A percentile compares a stretch with the other conserved stretches of the same genome.
phyloP scores from a whole-genome alignment of 1,284 basidiomycete species.

The Pseudozyma flocculosa region DNA sequence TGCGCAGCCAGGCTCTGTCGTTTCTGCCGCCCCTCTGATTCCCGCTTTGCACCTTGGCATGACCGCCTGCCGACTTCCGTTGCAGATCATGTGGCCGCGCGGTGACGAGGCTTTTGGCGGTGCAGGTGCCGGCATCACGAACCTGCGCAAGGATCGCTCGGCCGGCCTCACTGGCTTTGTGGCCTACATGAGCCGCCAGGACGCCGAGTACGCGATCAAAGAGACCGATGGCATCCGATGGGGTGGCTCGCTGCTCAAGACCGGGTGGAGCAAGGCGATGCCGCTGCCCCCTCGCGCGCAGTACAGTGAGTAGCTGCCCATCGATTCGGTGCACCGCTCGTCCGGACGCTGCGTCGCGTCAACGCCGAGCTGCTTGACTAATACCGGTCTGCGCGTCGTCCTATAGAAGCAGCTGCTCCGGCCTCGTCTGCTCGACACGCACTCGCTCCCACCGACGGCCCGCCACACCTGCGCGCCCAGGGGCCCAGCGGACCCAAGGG shows the following conservation, averaged over 20 bases:
- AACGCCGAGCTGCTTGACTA: too few relatives aligned
- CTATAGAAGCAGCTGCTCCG: too few relatives aligned
- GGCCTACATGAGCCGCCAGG: slow-evolving; percentile 85
- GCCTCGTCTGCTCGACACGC: too few relatives aligned
- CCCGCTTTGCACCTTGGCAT: too few relatives aligned
- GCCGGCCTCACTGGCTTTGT: slow-evolving; percentile 87
- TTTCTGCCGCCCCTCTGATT: too few relatives aligned
- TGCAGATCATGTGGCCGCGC: slow-evolving; percentile 48
- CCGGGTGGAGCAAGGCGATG: slow-evolving; percentile 95
- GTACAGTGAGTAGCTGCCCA: slow-evolving; percentile 6
- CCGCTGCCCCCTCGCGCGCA: slow-evolving; percentile 66
- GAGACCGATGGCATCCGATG: slow-evolving; percentile 88
- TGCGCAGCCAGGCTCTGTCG: too few relatives aligned
- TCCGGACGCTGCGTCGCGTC: too few relatives aligned
- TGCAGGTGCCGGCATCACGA: slow-evolving; percentile 70
- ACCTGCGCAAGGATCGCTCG: slow-evolving; percentile 68
- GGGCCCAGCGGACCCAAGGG: background rate
- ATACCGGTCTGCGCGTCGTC: too few relatives aligned
- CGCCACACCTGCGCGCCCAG: background rate
- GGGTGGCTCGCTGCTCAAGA: slow-evolving; percentile 78
- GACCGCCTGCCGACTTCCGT: too few relatives aligned
- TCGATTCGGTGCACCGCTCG: too few relatives aligned
- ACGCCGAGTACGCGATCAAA: slow-evolving; percentile 81
- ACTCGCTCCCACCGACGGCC: too few relatives aligned
- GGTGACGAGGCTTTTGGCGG: slow-evolving; percentile 30